These are phyloP conservation scores for Aegilops longissima DNA, from an alignment of 176 grass and related monocot species.

Conservation along the genomic window DNA sequence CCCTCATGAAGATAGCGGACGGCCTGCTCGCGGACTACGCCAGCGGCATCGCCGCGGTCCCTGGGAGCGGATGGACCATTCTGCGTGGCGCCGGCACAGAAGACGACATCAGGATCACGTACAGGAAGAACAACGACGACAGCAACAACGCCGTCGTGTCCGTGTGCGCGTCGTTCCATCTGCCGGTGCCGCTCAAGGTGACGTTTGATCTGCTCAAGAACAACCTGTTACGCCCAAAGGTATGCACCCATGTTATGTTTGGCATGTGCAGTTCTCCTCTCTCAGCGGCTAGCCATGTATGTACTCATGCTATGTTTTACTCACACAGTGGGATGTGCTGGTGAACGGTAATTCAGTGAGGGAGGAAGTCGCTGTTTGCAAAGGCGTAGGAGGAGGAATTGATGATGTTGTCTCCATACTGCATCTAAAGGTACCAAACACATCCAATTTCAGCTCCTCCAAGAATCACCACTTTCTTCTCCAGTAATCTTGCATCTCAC, in stretches of 20 bases:
- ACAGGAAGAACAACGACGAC: conserved; percentile 15
- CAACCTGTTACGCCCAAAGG: conserved; percentile 30
- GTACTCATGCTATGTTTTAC: not conserved
- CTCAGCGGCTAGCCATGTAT: not conserved
- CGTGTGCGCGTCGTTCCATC: conserved; percentile 41
- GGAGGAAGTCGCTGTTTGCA: conserved; percentile 46
- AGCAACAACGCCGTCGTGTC: conserved; percentile 27
- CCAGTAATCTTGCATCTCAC: not conserved
- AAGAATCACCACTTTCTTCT: not conserved
- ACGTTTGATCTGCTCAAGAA: conserved; percentile 46
- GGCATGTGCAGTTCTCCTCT: conserved; percentile 5
- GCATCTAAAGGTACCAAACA: conserved; percentile 36
- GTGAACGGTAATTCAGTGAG: conserved; percentile 25
- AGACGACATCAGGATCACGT: conserved; percentile 40
- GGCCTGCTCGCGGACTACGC: conserved; percentile 38
- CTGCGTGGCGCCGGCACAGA: conserved; percentile 34
- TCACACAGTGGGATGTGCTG: conserved; percentile 61
- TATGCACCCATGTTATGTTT: not conserved
- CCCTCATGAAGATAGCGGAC: conserved; percentile 51
- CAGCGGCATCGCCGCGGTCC: conserved; percentile 23
- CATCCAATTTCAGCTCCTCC: not conserved
- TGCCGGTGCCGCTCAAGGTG: conserved; percentile 36
- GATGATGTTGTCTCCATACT: conserved; percentile 57
- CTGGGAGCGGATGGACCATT: conserved; percentile 31
- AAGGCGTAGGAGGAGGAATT: conserved; percentile 2